phyloP scores from a whole-genome alignment of 345 rosid species.

The Lepidium africanum region DNA sequence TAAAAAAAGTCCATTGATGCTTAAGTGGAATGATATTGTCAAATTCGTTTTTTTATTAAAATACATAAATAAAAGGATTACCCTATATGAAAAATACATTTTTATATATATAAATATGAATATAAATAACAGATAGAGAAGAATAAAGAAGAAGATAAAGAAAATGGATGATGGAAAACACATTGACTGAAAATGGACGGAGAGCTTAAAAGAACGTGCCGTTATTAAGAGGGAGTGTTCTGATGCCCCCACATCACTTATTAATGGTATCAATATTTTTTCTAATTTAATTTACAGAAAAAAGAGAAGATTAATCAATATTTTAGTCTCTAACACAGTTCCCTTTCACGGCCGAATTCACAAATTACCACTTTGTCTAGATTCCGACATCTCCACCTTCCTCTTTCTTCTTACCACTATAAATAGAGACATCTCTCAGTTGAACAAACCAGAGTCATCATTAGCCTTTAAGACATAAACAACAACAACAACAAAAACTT shows the following conservation, averaged over 20 bases:
- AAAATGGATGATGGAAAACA: constrained; percentile 6
- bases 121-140: not conserved
- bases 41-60: no score
- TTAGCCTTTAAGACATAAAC: not conserved
- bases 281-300: not conserved
- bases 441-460: constrained; percentile 20
- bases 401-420: constrained; percentile 15
- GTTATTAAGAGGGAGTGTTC: constrained; percentile 11
- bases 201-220: constrained; percentile 23
- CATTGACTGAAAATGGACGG: constrained; percentile 13
- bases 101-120: no score
- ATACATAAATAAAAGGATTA: not conserved
- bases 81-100: not conserved
- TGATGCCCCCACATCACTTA: constrained; percentile 10
- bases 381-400: constrained; percentile 23
- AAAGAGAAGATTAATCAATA: not conserved
- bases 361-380: constrained; percentile 19
- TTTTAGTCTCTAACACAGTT: no score
- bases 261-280: constrained; percentile 8
- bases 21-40: not conserved
- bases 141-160: not conserved
- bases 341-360: constrained; percentile 20
- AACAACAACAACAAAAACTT: not conserved
- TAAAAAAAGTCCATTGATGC: not conserved
- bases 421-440: constrained; percentile 7